phyloP scores from a whole-genome alignment of 768 basidiomycete genomes.

The Kwoniella sp. region DNA sequence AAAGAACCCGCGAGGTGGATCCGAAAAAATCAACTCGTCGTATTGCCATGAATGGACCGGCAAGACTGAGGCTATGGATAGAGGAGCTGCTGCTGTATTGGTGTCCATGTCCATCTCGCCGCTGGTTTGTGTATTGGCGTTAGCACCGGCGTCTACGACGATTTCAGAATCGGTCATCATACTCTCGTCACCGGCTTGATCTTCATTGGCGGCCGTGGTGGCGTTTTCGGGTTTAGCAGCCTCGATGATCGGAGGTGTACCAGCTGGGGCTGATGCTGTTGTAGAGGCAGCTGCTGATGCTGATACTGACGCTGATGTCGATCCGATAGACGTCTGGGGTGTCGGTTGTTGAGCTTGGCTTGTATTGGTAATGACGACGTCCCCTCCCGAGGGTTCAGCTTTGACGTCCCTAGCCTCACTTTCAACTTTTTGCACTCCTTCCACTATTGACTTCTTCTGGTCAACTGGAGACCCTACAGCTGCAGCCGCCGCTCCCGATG shows the following conservation, averaged over 20 bases:
- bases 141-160: not conserved
- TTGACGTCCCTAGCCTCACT: not conserved
- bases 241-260: not conserved
- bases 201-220: not conserved
- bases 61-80: slow-evolving; percentile 36
- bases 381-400: not conserved
- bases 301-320: not conserved
- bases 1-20: slow-evolving; percentile 85
- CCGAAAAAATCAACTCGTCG: slow-evolving; percentile 94
- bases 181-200: slow-evolving; percentile 1
- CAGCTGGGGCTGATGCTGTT: slow-evolving; percentile 3
- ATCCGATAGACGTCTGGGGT: not conserved
- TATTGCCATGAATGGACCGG: slow-evolving; percentile 95
- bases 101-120: not conserved
- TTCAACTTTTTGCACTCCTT: not conserved
- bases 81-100: not conserved
- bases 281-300: no score
- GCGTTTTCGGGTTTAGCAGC: not conserved
- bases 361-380: not conserved
- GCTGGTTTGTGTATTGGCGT: no score
- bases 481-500: not conserved
- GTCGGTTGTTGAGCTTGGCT: slow-evolving; percentile 1
- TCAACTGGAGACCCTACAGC: not conserved
- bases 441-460: no score
- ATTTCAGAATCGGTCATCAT: slow-evolving; percentile 3